phyloP scores from a whole-genome alignment of 1,284 basidiomycete genomes.

The Veloporphyrellus conicus region DNA sequence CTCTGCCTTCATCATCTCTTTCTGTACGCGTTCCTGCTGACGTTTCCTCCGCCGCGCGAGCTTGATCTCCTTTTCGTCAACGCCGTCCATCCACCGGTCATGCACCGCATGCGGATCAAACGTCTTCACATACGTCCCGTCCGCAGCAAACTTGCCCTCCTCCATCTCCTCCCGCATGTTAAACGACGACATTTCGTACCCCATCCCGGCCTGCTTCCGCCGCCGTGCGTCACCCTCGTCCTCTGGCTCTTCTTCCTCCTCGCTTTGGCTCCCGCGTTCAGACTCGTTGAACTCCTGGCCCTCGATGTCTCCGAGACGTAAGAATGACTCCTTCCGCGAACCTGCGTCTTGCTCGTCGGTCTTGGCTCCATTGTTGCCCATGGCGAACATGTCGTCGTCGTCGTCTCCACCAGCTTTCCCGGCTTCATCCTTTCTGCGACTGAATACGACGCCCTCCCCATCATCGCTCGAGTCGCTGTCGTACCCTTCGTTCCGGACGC shows the following conservation, averaged over 20 bases:
- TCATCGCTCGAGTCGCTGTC: slow-evolving; percentile 93
- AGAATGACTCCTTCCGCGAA: slow-evolving; percentile 60
- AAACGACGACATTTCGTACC: slow-evolving; percentile 89
- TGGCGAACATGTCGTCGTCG: slow-evolving; percentile 88
- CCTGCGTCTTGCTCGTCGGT: slow-evolving; percentile 30
- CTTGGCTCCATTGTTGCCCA: slow-evolving; percentile 54
- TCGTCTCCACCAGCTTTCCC: slow-evolving; percentile 50
- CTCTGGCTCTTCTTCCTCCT: slow-evolving; percentile 57
- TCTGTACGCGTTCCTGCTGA: slow-evolving; percentile 65
- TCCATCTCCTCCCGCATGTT: slow-evolving; percentile 99
- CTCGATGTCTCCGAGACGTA: slow-evolving; percentile 91
- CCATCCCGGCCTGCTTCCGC: slow-evolving; percentile 83
- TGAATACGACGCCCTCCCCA: slow-evolving; percentile 82
- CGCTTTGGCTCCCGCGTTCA: slow-evolving; percentile 42
- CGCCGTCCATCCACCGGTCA: slow-evolving; percentile 91
- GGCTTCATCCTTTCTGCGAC: slow-evolving; percentile 55
- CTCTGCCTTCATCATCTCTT: slow-evolving; percentile 68
- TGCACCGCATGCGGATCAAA: slow-evolving; percentile 89
- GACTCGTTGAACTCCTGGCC: slow-evolving; percentile 83
- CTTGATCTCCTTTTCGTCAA: slow-evolving; percentile 85
- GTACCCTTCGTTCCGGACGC: slow-evolving; percentile 83
- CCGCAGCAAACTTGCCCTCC: slow-evolving; percentile 93
- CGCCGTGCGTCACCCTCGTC: slow-evolving; percentile 77
- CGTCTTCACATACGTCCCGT: slow-evolving; percentile 84
- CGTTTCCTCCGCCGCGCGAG: slow-evolving; percentile 70